Evolutionary conservation across 179 eudicot genomes (phyloP), one percentile per base, ranked within the genome.

Genomic region (Drosera spatulata): DNA sequence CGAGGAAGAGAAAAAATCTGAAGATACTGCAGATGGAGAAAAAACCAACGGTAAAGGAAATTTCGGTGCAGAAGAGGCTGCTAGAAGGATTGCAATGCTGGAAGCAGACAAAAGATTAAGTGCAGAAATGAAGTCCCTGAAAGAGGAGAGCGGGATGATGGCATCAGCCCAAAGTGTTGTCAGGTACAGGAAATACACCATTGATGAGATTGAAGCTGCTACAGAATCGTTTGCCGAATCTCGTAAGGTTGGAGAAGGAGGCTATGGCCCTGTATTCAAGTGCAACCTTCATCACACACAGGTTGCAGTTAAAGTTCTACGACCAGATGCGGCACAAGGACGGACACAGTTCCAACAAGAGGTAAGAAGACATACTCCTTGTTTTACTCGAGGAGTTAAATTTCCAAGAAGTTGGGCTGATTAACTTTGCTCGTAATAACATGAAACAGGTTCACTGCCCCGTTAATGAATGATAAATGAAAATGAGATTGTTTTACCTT

Each of bases 281-380:
- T 78, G 82, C 62, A 39, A 74, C 56, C 79, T 78, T 62, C 79
- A 78, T 68, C 82, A 78, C 69, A 78, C 82, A 62, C 69, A 57
- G 56, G 82, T 75, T 58, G 79, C 82, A 13, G 77, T 78, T n/a
- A 78, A 78, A 55, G 79, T 78, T 55, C 58, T 78, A 54, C 74
- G 82, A 8, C 75, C 82, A 11, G 82, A 78, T 69, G 82, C 82
- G n/a, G 79, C 76, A 39, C 82, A 78, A 69, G 82, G 82, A 47
- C 75, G 69, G 59, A 48, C 66, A 3, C 82, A 78, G 61, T 78
- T 78, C 58, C 79, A 74, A 9, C 79, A 75, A 60, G 82, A 78
- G 76, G 77, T 75, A 67, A 70, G 61, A 43, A 43, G 6, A 43
- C 6, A 43, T 4, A 43, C 45, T 43, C 8, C 6, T 43, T 43